These are phyloP conservation scores for Verticillium tricorpus DNA, from an alignment of 2,329 filamentous ascomycete genomes.

Conservation along the genomic window DNA sequence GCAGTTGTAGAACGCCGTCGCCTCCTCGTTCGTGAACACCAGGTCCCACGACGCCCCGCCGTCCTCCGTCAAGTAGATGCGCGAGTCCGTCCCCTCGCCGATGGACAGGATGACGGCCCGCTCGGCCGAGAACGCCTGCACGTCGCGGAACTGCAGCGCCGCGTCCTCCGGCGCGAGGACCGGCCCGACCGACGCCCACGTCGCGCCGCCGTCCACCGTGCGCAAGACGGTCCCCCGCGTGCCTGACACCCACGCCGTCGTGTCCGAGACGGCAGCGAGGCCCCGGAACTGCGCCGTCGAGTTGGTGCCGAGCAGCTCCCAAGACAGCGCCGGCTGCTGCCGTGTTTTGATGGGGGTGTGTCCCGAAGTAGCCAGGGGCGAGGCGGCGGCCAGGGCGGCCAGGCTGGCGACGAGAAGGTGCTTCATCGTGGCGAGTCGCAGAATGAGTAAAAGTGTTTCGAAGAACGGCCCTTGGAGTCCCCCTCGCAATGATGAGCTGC, in stretches of 20 bases:
- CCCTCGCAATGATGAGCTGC: not conserved
- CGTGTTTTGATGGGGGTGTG: not conserved
- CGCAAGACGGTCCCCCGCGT: constrained; percentile 23
- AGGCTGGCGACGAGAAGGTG: not conserved
- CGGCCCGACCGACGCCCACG: constrained; percentile 25
- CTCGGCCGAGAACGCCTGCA: constrained; percentile 34
- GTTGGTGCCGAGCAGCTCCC: constrained; percentile 19
- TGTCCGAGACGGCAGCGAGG: constrained; percentile 22
- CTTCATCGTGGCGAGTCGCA: not conserved
- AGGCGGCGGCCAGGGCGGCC: constrained; percentile 2
- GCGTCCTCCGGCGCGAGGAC: constrained; percentile 14
- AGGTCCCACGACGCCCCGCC: constrained; percentile 21
- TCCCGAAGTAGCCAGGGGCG: not conserved
- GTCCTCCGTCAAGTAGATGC: constrained; percentile 24
- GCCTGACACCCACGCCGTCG: constrained; percentile 26
- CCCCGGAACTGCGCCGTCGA: constrained; percentile 24
- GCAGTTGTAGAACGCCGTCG: constrained; percentile 27
- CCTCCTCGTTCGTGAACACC: constrained; percentile 22
- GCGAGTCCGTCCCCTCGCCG: constrained; percentile 22
- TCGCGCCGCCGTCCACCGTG: constrained; percentile 21
- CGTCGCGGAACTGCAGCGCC: constrained; percentile 25
- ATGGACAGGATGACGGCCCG: constrained; percentile 34
- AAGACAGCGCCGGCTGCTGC: constrained; percentile 11
- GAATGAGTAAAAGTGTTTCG: not conserved
- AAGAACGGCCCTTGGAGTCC: not conserved